Base-by-base conservation (phyloP, 345 rosid genomes). In the Populus tremula region DNA sequence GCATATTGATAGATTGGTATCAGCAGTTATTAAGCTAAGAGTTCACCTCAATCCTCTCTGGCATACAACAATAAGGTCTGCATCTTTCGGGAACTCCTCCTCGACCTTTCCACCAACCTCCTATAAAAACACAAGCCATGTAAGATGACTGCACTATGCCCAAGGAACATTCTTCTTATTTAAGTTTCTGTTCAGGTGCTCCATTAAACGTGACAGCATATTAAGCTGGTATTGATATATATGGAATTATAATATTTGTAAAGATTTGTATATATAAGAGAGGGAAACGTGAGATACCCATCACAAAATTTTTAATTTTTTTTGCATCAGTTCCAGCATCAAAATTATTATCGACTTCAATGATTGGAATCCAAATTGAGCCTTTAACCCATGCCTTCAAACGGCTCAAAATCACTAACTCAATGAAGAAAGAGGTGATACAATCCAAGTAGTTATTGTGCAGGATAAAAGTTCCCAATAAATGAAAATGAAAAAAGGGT, bases 101-200 rank as follows among this genome's bases (percentile, higher is more conserved):
- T 89, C 91, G 27, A 91, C 93, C 77, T 84, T 86, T 94, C 98
- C 99, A 91, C 99, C 99, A 94, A 67, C 98, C 96, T 79, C 99
- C 99, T 93, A 82, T 72, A 84, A 70, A 82, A 79, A 38, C 62
- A 76, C 38, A 82, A 84, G 64, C 29, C 80, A 54, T 13, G 31
- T 21, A 29, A 71, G 17, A 70, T 67, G 25, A 67, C 13, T 53
- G n/a, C 20, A 53, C n/a, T 6, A 53, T 53, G 23, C 59, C n/a
- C 59, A 53, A 53, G 65, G 4, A 23, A 53, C 45, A 53, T 20
- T 14, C 49, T 70, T 70, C 50, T 36, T 59, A 35, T 38, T 53
- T 36, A 65, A 2, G 20, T 65, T 50, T 2, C 7, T 29, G 31
- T 31, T 16, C 21, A 63, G 41, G 27, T 31, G 63, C 35, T 20